phyloP scores from a whole-genome alignment of 139 green algal genomes.

The Coccomyxa sp. region DNA sequence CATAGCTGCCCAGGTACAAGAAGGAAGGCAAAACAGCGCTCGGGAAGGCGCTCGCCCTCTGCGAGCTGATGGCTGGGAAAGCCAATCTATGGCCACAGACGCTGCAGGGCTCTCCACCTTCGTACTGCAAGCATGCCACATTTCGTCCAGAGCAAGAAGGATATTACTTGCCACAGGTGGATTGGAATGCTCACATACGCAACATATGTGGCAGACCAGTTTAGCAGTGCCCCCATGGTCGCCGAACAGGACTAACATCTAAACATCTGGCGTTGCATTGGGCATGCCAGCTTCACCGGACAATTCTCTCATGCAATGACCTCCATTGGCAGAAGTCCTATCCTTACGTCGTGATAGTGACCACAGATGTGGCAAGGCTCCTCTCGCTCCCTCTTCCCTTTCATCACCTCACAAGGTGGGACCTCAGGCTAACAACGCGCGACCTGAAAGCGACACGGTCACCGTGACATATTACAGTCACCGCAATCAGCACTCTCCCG shows the following conservation, averaged over 20 bases:
- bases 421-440: too few relatives aligned
- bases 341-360: conserved; percentile 85
- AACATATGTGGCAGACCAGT: background rate
- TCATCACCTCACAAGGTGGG: background rate
- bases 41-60: conserved; percentile 43
- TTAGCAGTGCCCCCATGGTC: background rate
- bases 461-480: too few relatives aligned
- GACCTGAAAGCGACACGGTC: too few relatives aligned
- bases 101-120: conserved; percentile 70
- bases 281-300: background rate
- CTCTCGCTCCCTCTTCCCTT: conserved; percentile 67
- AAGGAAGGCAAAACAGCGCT: conserved; percentile 75
- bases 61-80: background rate
- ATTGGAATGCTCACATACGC: background rate
- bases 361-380: conserved; percentile 81
- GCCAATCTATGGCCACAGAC: conserved; percentile 77
- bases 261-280: background rate
- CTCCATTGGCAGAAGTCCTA: background rate
- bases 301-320: too few relatives aligned
- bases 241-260: background rate
- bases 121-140: conserved; percentile 51
- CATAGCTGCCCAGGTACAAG: conserved; percentile 86
- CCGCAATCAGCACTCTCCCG: too few relatives aligned
- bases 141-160: background rate
- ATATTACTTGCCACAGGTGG: background rate